Evolutionary conservation across 1,284 basidiomycete species (phyloP), one percentile per base, ranked within the genome.

Genomic region (Malassezia brasiliensis): DNA sequence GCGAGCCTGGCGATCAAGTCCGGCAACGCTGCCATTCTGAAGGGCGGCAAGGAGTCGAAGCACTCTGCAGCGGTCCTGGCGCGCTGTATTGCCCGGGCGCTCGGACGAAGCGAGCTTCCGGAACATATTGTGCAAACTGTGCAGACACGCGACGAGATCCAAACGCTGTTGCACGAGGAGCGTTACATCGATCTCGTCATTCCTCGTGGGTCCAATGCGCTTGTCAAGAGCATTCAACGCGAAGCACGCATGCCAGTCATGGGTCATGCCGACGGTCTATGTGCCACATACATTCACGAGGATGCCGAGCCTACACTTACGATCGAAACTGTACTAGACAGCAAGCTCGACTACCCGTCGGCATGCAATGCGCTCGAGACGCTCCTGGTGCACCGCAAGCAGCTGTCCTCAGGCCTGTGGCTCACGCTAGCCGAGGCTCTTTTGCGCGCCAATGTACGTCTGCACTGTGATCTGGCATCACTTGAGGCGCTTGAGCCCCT

Each of bases 181-280:
- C 81, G 83, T 49, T 90, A 90, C 76, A 96, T 99, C 68, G 91
- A 98, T 76, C 80, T 99, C 11, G 91, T 98, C 52, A 96, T 98
- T 75, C 94, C 94, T 0, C 80, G 94, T 51, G 94, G 94, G 14
- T 90, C 90, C 68, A 94, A 93, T 68, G 83, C 82, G 66, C 83
- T 99, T 20, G 94, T 98, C 11, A 81, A 79, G 59, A 85, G 79
- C 72, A 96, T 99, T 55, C 88, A 96, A 75, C 85, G 88, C 59
- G 83, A 81, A 60, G 94, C 93, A 0, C 81, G 86, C 52, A 96
- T 99, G 62, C 86, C 94, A 1, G 94, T 99, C 42, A 96, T 98
- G 90, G 94, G 94, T 1, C 94, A 99, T 71, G 93, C 94, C 4
- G 93, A 98, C 75, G 93, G 93, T 0, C 78, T 96, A 9, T 98